A percentile compares a stretch with the other conserved stretches of the same genome.
phyloP scores from a whole-genome alignment of 116 monocot genomes.

The Dioscorea cayenensis region DNA sequence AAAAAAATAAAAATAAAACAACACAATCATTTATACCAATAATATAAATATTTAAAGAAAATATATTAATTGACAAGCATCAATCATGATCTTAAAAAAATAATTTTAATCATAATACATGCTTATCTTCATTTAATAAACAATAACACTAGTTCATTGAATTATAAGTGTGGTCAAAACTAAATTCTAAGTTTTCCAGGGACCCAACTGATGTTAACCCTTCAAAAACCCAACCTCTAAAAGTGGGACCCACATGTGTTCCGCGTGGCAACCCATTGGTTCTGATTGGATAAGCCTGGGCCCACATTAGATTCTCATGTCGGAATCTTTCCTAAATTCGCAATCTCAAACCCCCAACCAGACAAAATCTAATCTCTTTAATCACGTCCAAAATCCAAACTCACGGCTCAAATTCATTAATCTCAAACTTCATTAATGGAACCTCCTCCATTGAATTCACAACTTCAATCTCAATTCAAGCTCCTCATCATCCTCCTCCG shows the following conservation, averaged over 20 bases:
- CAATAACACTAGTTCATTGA: too few relatives aligned
- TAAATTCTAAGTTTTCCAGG: too few relatives aligned
- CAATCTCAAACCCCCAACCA: not conserved
- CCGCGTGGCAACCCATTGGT: slow-evolving; percentile 8
- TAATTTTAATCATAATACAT: too few relatives aligned
- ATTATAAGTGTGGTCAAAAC: too few relatives aligned
- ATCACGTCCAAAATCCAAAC: not conserved
- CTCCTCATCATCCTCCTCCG: not conserved
- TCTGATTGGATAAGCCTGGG: not conserved
- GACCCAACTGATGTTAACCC: too few relatives aligned
- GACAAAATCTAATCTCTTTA: not conserved
- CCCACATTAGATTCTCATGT: not conserved
- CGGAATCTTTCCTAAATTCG: not conserved
- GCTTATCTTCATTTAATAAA: too few relatives aligned
- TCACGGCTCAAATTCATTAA: not conserved
- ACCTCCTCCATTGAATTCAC: not conserved
- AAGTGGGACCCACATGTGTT: not conserved
- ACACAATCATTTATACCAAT: too few relatives aligned
- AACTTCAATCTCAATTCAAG: not conserved
- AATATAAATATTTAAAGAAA: too few relatives aligned
- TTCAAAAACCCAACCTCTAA: too few relatives aligned
- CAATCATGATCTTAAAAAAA: too few relatives aligned
- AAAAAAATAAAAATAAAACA: too few relatives aligned
- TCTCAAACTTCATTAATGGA: not conserved
- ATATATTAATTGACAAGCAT: too few relatives aligned